phyloP scores from a whole-genome alignment of 1,284 basidiomycete species.

The Exobasidium rhododendri region DNA sequence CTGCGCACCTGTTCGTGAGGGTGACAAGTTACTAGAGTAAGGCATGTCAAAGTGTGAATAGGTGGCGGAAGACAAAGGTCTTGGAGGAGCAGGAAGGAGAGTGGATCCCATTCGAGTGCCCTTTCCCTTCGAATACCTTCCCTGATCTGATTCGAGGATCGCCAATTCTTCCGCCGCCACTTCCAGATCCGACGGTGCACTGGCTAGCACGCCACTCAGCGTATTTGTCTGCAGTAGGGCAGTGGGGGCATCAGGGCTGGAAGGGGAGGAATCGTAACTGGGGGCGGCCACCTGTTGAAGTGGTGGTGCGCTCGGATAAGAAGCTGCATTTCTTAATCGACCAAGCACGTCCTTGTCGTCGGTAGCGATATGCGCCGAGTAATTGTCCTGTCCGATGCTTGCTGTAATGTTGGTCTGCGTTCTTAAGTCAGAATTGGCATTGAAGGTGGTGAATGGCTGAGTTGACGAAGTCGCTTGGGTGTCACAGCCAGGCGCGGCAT shows the following conservation, averaged over 20 bases:
- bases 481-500: neutral
- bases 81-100: conserved; percentile 28
- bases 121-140: neutral
- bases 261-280: neutral
- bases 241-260: neutral
- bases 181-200: neutral
- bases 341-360: conserved; percentile 39
- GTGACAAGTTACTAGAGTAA: conserved; percentile 17
- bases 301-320: conserved; percentile 23
- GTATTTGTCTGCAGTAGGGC: neutral
- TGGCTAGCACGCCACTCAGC: conserved; percentile 7
- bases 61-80: conserved; percentile 19
- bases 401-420: too few species aligned
- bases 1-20: neutral
- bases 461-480: neutral
- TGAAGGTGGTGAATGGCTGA: neutral
- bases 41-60: conserved; percentile 42
- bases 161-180: conserved; percentile 16
- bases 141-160: conserved; percentile 18
- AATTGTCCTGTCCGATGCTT: conserved; percentile 11
- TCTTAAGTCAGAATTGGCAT: too few species aligned
- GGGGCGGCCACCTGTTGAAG: conserved; percentile 3
- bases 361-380: conserved; percentile 35
- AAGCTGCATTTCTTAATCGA: conserved; percentile 30
- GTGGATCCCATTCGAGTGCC: neutral